Evolutionary conservation across 768 basidiomycete genomes (phyloP), one percentile per base, ranked within the genome.

Genomic region (Mycena polygramma): DNA sequence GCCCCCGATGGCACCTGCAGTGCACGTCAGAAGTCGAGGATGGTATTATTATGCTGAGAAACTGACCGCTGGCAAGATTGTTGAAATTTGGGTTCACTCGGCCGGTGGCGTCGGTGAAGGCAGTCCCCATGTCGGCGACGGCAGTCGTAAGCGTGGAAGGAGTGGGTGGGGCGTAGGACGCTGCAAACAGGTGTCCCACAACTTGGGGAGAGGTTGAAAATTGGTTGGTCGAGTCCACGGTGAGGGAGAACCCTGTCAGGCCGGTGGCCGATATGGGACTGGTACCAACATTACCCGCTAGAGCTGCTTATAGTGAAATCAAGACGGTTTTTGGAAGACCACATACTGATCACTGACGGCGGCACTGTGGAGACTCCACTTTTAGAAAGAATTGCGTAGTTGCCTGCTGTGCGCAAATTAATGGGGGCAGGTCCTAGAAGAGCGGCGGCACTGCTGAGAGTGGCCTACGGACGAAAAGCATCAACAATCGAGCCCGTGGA

Each of bases 51-150:
- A 11, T 10, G 41, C 41, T 41, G 5, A 11, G 17, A 24, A 11
- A 59, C 45, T 59, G 58, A 59, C 58, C 58, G 26, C 24, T 48
- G 10, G 9, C 59, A 17, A 61, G 35, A 37, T 61, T 49, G 30
- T 7, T 20, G 20, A 61, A 61, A 37, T 61, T 49, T 14, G 46
- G 46, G 46, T 19, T 36, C n/a, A 15, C 46, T 7, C 59, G 59
- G 26, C 59, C 46, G 35, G 11, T 49, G 1, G 59, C 46, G 30
- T 61, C 59, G 46, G 45, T 49, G n/a, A 36, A 49, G 5, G 61
- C 61, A 24, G 61, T 62, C 5, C 22, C 37, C 61, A 62, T 51
- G 61, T 62, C 61, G n/a, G 22, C 24, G 49, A 52, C 19, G 14
- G 61, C 61, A 17, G 15, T 15, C 36, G 61, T 52, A 36, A 62